Base-by-base conservation (phyloP, 306 rosid species). In the Sphenostylis stenocarpa region DNA sequence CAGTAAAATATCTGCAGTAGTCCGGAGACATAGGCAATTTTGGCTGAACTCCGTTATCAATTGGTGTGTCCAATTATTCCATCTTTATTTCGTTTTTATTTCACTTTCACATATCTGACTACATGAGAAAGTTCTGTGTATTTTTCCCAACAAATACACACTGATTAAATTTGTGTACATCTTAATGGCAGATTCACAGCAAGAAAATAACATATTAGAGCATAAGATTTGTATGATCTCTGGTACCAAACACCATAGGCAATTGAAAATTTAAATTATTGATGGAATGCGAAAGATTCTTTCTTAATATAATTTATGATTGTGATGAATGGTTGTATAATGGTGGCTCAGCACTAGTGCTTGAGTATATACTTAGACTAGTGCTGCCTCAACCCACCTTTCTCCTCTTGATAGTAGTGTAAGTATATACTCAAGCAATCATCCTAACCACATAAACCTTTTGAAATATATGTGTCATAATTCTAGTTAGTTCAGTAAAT, bases 361-460 rank as follows among this genome's bases (percentile, higher is more conserved):
- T n/a, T n/a, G n/a, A n/a, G n/a, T n/a, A n/a, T n/a, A n/a, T n/a
- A n/a, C n/a, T n/a, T n/a, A n/a, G n/a, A n/a, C n/a, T n/a, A n/a
- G n/a, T n/a, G 68, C 78, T 4, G 19, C 45, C 44, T 43, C 52
- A 57, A 43, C 69, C 78, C 8, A 36, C 57, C 6, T 73, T 73
- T 26, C 20, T 15, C 60, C 47, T 28, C 34, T 7, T 26, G 14
- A 29, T 15, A 41, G 68, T 38, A 21, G 33, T 29, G 3, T 29
- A 29, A 29, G 33, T 29, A 72, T 72, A 52, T 71, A 62, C 49
- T 56, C 67, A 41, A 73, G n/a, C 44, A 65, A 29, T 53, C 62
- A 15, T 39, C 82, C 47, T 57, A 19, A 57, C 43, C 34, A 48
- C 72, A 57, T 66, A 77, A 64, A 24, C 67, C 72, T 72, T 58